Conservation (phyloP, 768 basidiomycete genomes). For the Russula lepida region DNA sequence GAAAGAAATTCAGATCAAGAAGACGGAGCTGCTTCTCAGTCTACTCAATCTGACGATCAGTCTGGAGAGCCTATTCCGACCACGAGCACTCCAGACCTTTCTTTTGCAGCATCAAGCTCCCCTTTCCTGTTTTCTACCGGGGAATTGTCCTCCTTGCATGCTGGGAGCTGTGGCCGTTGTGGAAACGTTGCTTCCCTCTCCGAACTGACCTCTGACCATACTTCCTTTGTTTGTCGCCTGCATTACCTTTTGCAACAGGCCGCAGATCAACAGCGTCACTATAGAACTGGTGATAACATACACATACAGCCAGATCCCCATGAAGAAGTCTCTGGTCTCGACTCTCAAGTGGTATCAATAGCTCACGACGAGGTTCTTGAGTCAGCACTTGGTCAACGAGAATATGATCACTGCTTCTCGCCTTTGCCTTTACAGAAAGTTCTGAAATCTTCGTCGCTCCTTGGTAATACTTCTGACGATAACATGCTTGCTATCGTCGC, state of each 20-base stretch:
- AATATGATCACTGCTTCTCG: not conserved
- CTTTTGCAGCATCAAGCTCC: constrained; percentile 7
- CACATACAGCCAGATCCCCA: constrained; percentile 1
- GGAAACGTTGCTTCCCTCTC: not conserved
- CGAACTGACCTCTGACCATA: not conserved
- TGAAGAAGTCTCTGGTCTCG: not conserved
- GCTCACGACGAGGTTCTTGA: not conserved
- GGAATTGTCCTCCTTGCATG: not conserved
- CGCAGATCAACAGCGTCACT: not conserved
- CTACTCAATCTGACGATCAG: not conserved
- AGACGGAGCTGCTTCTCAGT: not conserved
- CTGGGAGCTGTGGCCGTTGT: not conserved
- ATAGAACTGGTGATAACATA: not conserved
- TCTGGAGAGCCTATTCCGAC: not conserved
- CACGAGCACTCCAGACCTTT: constrained; percentile 13
- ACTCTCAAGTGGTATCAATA: not conserved
- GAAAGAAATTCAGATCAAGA: not conserved
- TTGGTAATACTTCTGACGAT: not conserved
- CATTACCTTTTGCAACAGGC: not conserved
- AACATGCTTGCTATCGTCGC: not conserved
- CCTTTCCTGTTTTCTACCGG: not conserved
- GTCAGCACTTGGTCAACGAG: not conserved
- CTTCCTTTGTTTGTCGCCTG: not conserved
- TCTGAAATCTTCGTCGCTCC: not conserved
- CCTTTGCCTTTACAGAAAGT: not conserved